Evolutionary conservation across 139 green algal genomes (phyloP), one percentile per base, ranked within the genome.

Genomic region (Volvox reticuliferus): DNA sequence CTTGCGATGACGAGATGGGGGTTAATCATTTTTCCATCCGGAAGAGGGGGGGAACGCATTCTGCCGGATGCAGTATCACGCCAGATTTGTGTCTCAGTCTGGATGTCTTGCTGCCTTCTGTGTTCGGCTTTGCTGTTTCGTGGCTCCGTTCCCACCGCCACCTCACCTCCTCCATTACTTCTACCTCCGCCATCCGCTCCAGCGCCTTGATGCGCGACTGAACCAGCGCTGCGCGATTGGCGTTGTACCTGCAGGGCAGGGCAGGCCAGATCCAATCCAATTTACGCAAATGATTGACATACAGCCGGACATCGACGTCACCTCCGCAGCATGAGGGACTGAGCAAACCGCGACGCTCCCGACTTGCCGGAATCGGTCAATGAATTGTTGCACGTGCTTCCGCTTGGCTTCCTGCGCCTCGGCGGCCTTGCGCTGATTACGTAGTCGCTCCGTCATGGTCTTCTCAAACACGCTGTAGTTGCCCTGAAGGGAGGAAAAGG

Each of bases 191-290:
- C 89, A 99, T 94, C 16, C 97, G 92, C 93, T 99, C 96, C 35
- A 99, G 91, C 12, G 98, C 97, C 93, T 99, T 99, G 93, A 99
- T 98, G 78, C 98, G 94, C 9, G 94, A 97, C 94, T 99, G 98
- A 79, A 99, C 98, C 87, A 99, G 94, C 20, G 94, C 93, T 1
- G 97, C 97, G 24, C 97, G 93, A 88, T 99, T 99, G 81, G 97
- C 97, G 92, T 99, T 99, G 95, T 95, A 98, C 20, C 98, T 94
- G 86, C 12, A 75, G 67, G 12, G 9, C 67, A 75, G 67, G 12
- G 9, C 67, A 75, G 67, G 12, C 14, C 67, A 75, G 67, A 28
- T 75, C 67, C 9, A 3, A 32, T 75, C 35, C n/a, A n/a, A n/a
- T n/a, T n/a, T n/a, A n/a, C n/a, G n/a, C n/a, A n/a, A n/a, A n/a